Conservation (phyloP, 2,329 filamentous ascomycete genomes). For the Pseudocercospora fuligena region DNA sequence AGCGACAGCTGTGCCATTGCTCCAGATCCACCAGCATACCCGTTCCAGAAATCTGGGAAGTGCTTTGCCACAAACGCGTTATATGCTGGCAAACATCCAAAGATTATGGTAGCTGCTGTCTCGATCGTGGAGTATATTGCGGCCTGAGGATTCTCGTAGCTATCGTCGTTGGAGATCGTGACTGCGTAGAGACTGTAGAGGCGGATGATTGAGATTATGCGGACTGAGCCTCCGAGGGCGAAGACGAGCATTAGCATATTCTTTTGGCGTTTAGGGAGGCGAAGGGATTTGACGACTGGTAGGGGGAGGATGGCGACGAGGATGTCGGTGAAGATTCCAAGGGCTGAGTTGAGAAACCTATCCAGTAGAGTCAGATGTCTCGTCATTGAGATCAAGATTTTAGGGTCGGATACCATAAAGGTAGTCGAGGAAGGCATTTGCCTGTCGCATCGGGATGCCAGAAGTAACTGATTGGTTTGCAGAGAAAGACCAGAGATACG, state of each 20-base stretch:
- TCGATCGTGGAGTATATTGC: background rate
- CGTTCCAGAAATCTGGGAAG: background rate
- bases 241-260: constrained; percentile 6
- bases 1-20: background rate
- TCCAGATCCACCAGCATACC: background rate
- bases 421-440: background rate
- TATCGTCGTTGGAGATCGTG: background rate
- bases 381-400: too few species aligned
- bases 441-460: constrained; percentile 1
- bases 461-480: constrained; percentile 2
- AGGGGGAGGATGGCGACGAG: constrained; percentile 38
- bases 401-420: background rate
- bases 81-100: background rate
- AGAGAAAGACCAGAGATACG: background rate
- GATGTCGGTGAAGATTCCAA: constrained; percentile 36
- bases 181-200: constrained; percentile 5
- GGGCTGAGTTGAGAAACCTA: constrained; percentile 10
- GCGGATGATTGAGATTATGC: constrained; percentile 2
- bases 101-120: background rate
- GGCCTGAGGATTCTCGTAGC: background rate
- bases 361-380: too few species aligned
- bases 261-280: constrained; percentile 11
- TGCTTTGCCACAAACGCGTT: constrained; percentile 9
- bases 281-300: constrained; percentile 34
- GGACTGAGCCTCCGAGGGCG: background rate